Percentiles rank a stretch among this genome's conserved stretches.
These are phyloP conservation scores for Draba incana DNA, from an alignment of 345 rosid genomes.

Conservation along the genomic window DNA sequence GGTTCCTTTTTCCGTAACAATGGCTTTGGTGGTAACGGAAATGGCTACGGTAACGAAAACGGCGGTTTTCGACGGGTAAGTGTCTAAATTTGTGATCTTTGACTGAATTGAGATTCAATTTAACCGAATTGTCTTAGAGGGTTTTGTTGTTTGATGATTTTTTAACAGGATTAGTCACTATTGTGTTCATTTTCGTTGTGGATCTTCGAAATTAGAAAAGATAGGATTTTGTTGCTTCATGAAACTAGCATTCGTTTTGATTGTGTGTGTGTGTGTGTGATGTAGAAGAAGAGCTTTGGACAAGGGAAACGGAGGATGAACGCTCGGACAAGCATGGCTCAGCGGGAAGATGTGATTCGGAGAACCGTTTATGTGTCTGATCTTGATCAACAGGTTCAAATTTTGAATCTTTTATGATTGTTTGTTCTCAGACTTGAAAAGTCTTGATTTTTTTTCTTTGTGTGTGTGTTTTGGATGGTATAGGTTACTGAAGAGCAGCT, in stretches of 20 bases:
- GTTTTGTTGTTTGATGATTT: constrained; percentile 10
- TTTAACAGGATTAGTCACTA: background rate
- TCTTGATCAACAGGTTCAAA: constrained; percentile 81
- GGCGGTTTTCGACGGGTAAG: constrained; percentile 60
- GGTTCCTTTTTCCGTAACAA: constrained; percentile 39
- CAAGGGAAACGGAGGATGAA: constrained; percentile 79
- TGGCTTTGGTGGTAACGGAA: constrained; percentile 25
- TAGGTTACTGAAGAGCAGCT: constrained; percentile 99
- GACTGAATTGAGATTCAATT: constrained; percentile 6
- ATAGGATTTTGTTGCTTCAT: background rate
- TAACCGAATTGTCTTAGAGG: constrained; percentile 18
- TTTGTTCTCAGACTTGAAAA: background rate
- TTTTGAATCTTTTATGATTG: background rate
- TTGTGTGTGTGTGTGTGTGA: constrained; percentile 19
- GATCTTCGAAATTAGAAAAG: constrained; percentile 11
- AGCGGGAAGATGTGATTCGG: constrained; percentile 79
- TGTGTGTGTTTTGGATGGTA: constrained; percentile 20
- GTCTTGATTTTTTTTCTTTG: constrained; percentile 16
- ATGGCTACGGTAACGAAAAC: constrained; percentile 48
- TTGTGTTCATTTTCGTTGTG: background rate
- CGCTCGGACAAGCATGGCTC: constrained; percentile 85
- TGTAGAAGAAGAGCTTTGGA: constrained; percentile 67
- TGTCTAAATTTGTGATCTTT: constrained; percentile 5
- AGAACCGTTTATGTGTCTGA: constrained; percentile 94
- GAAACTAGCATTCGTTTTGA: constrained; percentile 25